Conservation (phyloP, 169 alveolate species). For the Perkinsus chesapeaki region DNA sequence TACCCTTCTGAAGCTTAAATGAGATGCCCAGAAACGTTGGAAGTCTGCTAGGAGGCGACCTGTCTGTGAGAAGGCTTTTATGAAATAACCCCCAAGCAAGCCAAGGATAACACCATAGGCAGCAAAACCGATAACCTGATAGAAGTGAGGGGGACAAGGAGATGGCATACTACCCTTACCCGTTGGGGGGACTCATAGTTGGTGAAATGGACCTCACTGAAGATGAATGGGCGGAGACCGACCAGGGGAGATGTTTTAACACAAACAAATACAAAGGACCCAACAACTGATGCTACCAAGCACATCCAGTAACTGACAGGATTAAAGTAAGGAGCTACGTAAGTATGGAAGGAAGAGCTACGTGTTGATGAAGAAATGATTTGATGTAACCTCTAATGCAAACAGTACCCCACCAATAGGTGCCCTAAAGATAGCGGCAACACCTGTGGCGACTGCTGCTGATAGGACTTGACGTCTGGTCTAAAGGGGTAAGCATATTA, state of each 20-base stretch:
- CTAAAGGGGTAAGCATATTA: background rate
- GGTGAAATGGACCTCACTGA: background rate
- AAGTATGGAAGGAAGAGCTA: background rate
- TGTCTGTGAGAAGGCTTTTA: background rate
- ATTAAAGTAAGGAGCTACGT: background rate
- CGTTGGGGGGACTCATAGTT: background rate
- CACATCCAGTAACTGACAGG: background rate
- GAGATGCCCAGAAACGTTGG: background rate
- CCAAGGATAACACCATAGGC: background rate
- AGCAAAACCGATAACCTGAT: background rate
- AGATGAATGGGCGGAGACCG: background rate
- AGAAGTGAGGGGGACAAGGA: background rate
- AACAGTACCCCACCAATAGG: conserved; percentile 61
- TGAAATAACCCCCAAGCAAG: background rate
- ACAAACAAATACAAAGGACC: background rate
- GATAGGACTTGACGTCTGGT: conserved; percentile 34
- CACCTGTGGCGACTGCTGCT: conserved; percentile 53
- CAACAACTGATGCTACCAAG: background rate
- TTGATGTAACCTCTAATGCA: conserved; percentile 45
- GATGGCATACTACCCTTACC: background rate
- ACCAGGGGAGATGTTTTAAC: background rate
- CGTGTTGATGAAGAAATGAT: background rate
- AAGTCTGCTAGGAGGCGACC: background rate
- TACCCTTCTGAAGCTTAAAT: background rate
- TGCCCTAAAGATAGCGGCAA: conserved; percentile 51